Evolutionary conservation across 2,329 filamentous ascomycete species (phyloP).

Genomic region (Aspergillus pseudoglaucus): DNA sequence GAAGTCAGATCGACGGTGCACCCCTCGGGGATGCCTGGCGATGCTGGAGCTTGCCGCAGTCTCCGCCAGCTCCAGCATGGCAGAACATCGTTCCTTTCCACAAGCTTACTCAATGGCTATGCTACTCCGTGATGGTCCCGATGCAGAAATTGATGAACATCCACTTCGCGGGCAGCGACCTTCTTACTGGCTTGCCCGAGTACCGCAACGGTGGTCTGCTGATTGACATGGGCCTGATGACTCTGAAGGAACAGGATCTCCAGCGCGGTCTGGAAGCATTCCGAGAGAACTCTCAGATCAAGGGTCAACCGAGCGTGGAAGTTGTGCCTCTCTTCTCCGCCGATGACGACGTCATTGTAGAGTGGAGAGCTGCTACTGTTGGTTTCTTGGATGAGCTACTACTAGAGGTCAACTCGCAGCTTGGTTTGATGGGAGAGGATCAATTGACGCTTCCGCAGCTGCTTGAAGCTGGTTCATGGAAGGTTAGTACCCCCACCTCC

Average conservation of each 20-base stretch:
- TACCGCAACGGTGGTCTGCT: slow-evolving; percentile 89
- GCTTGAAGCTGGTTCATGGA: slow-evolving; percentile 95
- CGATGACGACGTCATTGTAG: slow-evolving; percentile 71
- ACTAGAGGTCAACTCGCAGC: slow-evolving; percentile 59
- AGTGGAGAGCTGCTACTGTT: slow-evolving; percentile 71
- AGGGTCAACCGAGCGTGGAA: slow-evolving; percentile 64
- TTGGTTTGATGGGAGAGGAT: slow-evolving; percentile 64
- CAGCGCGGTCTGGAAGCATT: slow-evolving; percentile 66
- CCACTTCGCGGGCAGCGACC: slow-evolving; percentile 71
- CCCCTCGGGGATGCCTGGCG: slow-evolving; percentile 93
- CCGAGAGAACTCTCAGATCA: slow-evolving; percentile 63
- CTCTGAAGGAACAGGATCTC: slow-evolving; percentile 62
- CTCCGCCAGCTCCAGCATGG: slow-evolving; percentile 62
- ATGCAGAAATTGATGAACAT: slow-evolving; percentile 77
- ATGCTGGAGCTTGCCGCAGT: slow-evolving; percentile 70
- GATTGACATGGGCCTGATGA: slow-evolving; percentile 75
- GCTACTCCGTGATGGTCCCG: slow-evolving; percentile 87
- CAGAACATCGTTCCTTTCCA: slow-evolving; percentile 85
- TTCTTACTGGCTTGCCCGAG: slow-evolving; percentile 82
- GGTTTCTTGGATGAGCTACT: slow-evolving; percentile 67
- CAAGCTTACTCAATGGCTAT: slow-evolving; percentile 91
- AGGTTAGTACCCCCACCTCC: slow-evolving; percentile 54
- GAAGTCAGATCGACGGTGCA: slow-evolving; percentile 79
- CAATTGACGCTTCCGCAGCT: slow-evolving; percentile 75
- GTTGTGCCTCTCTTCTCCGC: slow-evolving; percentile 67